Conservation (phyloP, 2,329 filamentous ascomycete genomes). For the Cytospora piceicola region DNA sequence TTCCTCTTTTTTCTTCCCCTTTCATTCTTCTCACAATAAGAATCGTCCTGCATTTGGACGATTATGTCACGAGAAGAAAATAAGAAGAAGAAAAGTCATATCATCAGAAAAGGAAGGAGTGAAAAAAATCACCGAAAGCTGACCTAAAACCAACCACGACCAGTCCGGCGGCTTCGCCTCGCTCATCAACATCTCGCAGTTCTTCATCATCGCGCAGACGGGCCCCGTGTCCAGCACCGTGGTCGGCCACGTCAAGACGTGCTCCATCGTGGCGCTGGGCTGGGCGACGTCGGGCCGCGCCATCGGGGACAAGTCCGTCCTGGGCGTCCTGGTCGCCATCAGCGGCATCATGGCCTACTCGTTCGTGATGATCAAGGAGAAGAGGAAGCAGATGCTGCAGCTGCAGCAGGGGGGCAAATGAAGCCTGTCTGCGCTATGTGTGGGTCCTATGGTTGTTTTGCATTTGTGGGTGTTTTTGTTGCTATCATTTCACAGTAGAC, state of each 20-base stretch:
- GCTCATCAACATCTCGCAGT: conserved; percentile 67
- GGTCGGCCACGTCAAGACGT: conserved; percentile 68
- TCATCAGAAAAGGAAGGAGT: neutral
- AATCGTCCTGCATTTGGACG: neutral
- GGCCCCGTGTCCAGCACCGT: conserved; percentile 68
- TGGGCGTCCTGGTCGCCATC: conserved; percentile 60
- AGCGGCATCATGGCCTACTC: conserved; percentile 62
- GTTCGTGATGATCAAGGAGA: conserved; percentile 51
- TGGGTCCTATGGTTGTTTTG: neutral
- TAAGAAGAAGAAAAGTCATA: no score
- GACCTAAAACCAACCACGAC: neutral
- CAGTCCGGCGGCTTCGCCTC: conserved; percentile 67
- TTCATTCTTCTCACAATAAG: no score
- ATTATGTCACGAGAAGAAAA: no score
- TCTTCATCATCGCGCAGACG: conserved; percentile 65
- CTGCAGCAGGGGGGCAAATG: conserved; percentile 19
- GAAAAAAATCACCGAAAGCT: neutral
- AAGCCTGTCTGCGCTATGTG: neutral
- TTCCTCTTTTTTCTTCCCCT: no score
- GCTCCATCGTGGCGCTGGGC: conserved; percentile 65
- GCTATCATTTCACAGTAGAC: neutral
- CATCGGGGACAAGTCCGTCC: conserved; percentile 57
- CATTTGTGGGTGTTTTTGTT: neutral
- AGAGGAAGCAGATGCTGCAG: conserved; percentile 34
- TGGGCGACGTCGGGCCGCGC: conserved; percentile 62